phyloP scores from a whole-genome alignment of 2,329 filamentous ascomycete genomes.

The Diaporthe humulicola region DNA sequence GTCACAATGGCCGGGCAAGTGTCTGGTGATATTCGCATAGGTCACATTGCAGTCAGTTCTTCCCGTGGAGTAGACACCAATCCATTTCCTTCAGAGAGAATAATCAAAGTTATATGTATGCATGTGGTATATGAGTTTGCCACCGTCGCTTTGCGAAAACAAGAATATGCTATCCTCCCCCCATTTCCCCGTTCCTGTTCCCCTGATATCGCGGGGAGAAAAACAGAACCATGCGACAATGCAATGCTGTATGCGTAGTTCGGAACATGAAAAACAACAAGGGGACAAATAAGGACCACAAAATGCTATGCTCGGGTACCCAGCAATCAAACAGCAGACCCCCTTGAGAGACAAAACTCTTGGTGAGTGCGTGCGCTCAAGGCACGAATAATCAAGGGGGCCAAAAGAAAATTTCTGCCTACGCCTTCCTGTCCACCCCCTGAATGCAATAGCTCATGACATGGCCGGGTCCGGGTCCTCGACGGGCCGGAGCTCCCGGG shows the following conservation, averaged over 20 bases:
- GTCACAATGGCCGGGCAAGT: not conserved
- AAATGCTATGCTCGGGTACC: conserved; percentile 9
- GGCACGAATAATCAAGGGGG: not conserved
- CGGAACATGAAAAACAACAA: not conserved
- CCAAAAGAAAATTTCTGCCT: conserved; percentile 8
- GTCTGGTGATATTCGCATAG: no score
- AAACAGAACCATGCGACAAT: not conserved
- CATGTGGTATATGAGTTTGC: conserved; percentile 15
- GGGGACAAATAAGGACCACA: not conserved
- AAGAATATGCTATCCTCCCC: conserved; percentile 2
- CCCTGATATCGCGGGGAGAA: not conserved
- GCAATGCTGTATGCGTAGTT: conserved; percentile 21
- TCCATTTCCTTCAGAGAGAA: conserved; percentile 1
- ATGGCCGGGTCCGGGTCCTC: conserved; percentile 11
- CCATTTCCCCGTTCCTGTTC: not conserved
- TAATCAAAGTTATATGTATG: conserved; percentile 7
- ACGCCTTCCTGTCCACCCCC: conserved; percentile 11
- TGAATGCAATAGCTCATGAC: conserved; percentile 17
- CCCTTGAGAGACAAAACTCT: not conserved
- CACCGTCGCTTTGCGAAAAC: conserved; percentile 15
- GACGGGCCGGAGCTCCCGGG: not conserved
- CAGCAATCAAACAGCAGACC: not conserved
- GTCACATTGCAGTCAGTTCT: not conserved
- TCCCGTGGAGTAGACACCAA: not conserved
- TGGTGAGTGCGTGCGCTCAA: not conserved